Conservation (phyloP, 306 rosid species). For the Cajanus cajan region DNA sequence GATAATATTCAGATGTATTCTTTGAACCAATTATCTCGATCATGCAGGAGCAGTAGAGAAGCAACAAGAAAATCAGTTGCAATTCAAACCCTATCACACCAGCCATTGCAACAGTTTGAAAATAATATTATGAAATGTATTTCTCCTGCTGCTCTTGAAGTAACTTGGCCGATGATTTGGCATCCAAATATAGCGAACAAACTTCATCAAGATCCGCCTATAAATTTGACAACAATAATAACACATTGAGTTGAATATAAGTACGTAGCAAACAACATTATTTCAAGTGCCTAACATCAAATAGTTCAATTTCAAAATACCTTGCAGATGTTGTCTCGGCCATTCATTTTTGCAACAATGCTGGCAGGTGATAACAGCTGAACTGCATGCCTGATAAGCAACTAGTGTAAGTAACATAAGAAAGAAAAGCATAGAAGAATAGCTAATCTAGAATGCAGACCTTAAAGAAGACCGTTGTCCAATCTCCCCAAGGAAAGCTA, state of each 20-base stretch:
- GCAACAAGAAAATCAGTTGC: background rate
- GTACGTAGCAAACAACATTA: background rate
- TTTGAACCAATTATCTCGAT: background rate
- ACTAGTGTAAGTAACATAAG: constrained; percentile 17
- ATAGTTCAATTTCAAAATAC: constrained; percentile 38
- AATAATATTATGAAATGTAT: constrained; percentile 55
- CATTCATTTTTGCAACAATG: constrained; percentile 87
- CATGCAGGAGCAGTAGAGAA: constrained; percentile 7
- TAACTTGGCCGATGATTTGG: constrained; percentile 79
- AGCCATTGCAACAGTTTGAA: background rate
- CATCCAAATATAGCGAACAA: constrained; percentile 73
- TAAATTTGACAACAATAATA: constrained; percentile 16
- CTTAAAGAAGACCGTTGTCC: constrained; percentile 81
- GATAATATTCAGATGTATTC: background rate
- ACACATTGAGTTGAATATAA: background rate
- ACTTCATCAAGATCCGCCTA: constrained; percentile 88
- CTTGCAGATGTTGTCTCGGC: constrained; percentile 89
- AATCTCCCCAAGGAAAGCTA: constrained; percentile 90
- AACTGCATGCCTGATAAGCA: constrained; percentile 73
- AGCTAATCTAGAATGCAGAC: constrained; percentile 42
- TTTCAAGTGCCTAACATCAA: constrained; percentile 1
- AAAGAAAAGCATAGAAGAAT: constrained; percentile 13
- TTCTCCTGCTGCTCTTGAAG: constrained; percentile 94
- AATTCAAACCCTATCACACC: background rate
- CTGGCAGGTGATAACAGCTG: constrained; percentile 92